Conservation (phyloP, 2,329 filamentous ascomycete genomes). For the Berkeleyomyces basicola region DNA sequence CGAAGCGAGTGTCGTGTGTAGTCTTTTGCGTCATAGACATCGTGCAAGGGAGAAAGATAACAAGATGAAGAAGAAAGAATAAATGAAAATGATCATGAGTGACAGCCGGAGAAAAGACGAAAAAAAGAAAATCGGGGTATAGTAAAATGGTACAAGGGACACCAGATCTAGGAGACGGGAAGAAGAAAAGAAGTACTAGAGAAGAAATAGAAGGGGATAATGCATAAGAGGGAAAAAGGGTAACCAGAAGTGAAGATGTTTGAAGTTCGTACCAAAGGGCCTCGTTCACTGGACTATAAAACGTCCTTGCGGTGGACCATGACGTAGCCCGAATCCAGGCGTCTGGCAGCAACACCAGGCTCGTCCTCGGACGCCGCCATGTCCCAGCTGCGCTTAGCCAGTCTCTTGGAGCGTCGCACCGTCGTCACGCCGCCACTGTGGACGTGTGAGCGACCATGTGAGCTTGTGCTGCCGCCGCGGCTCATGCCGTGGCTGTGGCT, state of each 20-base stretch:
- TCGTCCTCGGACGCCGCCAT: slow-evolving; percentile 5
- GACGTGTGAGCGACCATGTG: not conserved
- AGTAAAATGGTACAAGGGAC: slow-evolving; percentile 6
- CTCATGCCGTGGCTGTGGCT: not conserved
- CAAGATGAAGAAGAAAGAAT: not conserved
- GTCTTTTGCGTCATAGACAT: not conserved
- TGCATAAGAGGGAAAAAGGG: not conserved
- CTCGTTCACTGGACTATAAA: slow-evolving; percentile 22
- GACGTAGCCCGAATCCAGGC: slow-evolving; percentile 28
- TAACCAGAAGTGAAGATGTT: slow-evolving; percentile 13
- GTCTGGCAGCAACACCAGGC: not conserved
- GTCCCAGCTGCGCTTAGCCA: slow-evolving; percentile 6
- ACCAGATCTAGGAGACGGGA: not conserved
- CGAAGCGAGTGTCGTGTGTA: not conserved
- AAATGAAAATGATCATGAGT: not conserved
- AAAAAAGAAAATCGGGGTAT: slow-evolving; percentile 10
- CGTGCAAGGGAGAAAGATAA: not conserved
- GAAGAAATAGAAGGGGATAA: slow-evolving; percentile 5
- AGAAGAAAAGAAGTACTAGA: not conserved
- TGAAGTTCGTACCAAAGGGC: too few relatives aligned
- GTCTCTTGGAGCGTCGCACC: slow-evolving; percentile 1
- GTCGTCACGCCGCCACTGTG: not conserved
- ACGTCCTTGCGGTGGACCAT: slow-evolving; percentile 36
- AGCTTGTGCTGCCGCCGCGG: not conserved
- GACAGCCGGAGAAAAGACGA: not conserved